Percentiles rank a stretch among this genome's conserved stretches.
phyloP scores from a whole-genome alignment of 768 basidiomycete species.

The Hygrophorus pudorinus region DNA sequence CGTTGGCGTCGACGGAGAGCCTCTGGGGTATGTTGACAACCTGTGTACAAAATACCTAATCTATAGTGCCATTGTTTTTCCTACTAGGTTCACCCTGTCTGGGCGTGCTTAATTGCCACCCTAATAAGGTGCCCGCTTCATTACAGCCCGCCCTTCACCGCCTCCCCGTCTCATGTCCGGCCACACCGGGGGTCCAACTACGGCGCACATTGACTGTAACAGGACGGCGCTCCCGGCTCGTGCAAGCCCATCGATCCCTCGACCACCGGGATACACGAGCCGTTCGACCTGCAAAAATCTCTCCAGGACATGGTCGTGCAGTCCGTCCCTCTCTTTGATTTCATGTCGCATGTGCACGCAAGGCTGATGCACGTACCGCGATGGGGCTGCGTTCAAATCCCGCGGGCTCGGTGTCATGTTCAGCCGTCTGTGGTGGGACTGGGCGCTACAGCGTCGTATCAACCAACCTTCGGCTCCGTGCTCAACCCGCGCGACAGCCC shows the following conservation, averaged over 20 bases:
- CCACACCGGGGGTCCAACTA: constrained; percentile 28
- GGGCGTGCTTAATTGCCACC: no score
- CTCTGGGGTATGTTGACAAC: no score
- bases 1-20: no score
- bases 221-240: no score
- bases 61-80: no score
- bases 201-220: constrained; percentile 13
- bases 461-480: constrained; percentile 52
- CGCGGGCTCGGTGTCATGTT: constrained; percentile 57
- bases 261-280: constrained; percentile 14
- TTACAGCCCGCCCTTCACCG: no score
- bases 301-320: constrained; percentile 16
- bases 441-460: constrained; percentile 43
- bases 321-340: constrained; percentile 15
- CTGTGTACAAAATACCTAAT: no score
- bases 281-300: constrained; percentile 22
- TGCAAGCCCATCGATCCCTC: constrained; percentile 12
- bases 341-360: no score
- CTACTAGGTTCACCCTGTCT: no score
- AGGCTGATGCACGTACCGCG: no score
- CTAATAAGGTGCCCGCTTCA: no score
- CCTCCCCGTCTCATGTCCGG: no score
- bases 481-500: constrained; percentile 42
- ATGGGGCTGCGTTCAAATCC: constrained; percentile 36
- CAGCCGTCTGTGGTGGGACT: constrained; percentile 51